phyloP scores from a whole-genome alignment of 495 filamentous ascomycete genomes.

The Cryomyces antarcticus region DNA sequence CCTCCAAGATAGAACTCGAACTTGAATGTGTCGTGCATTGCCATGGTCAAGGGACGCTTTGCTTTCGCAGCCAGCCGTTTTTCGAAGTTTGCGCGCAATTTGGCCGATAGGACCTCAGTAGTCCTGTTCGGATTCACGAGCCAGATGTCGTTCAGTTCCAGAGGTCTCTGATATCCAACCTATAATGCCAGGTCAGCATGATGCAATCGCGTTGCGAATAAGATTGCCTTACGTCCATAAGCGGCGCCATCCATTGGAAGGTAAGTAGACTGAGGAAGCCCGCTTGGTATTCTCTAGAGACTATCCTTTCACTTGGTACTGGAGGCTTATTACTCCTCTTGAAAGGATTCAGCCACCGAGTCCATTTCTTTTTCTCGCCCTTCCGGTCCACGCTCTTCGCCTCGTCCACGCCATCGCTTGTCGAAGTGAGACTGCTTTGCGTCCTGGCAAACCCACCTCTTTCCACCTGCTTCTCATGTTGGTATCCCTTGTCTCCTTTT shows the following conservation, averaged over 20 bases:
- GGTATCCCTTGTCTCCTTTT: constrained; percentile 1
- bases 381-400: constrained; percentile 10
- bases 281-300: constrained; percentile 37
- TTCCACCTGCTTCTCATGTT: neutral
- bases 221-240: constrained; percentile 36
- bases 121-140: constrained; percentile 59
- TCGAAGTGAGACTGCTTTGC: constrained; percentile 4
- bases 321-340: constrained; percentile 37
- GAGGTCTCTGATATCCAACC: constrained; percentile 62
- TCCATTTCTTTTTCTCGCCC: constrained; percentile 31
- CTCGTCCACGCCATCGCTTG: constrained; percentile 6
- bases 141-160: constrained; percentile 77
- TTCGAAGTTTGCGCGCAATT: constrained; percentile 44
- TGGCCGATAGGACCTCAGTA: constrained; percentile 43
- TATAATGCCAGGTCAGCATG: constrained; percentile 10
- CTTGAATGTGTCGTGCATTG: constrained; percentile 74
- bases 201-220: neutral
- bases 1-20: constrained; percentile 72
- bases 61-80: constrained; percentile 42
- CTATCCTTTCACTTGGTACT: constrained; percentile 32
- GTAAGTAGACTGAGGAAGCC: constrained; percentile 36
- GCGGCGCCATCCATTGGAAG: constrained; percentile 47
- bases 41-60: constrained; percentile 56
- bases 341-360: constrained; percentile 39
- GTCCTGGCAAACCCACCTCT: constrained; percentile 3